Conservation (phyloP, 176 grass and related monocot species). For the Alloteropsis semialata region DNA sequence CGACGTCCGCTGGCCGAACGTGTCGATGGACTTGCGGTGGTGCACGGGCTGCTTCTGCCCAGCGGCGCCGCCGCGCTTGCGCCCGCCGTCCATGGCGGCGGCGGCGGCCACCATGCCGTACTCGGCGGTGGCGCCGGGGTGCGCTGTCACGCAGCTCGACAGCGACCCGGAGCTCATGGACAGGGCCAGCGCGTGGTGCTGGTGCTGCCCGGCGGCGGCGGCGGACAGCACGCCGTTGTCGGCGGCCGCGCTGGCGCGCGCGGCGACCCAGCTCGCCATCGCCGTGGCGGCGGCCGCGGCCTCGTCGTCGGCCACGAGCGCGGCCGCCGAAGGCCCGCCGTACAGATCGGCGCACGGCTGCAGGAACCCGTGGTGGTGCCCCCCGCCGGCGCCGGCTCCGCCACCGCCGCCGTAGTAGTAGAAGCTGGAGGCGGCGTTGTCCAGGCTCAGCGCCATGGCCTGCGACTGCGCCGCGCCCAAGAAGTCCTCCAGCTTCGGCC, state of each 20-base stretch:
- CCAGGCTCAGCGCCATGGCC: constrained; percentile 87
- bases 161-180: constrained; percentile 91
- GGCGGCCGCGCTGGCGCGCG: constrained; percentile 12
- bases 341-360: constrained; percentile 62
- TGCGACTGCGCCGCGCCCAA: constrained; percentile 57
- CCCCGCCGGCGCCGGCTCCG: not conserved
- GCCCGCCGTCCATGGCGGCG: constrained; percentile 40
- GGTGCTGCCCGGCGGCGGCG: not conserved
- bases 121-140: constrained; percentile 18
- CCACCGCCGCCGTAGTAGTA: constrained; percentile 53
- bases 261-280: constrained; percentile 47
- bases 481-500: constrained; percentile 96
- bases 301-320: constrained; percentile 20
- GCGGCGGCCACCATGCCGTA: constrained; percentile 6
- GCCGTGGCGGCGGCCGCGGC: constrained; percentile 22
- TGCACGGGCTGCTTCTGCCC: constrained; percentile 90
- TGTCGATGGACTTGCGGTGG: constrained; percentile 98
- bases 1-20: constrained; percentile 96
- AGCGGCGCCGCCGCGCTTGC: constrained; percentile 59
- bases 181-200: constrained; percentile 58
- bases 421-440: constrained; percentile 58
- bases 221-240: not conserved
- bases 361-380: constrained; percentile 1
- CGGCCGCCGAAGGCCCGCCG: not conserved
- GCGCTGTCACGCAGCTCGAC: constrained; percentile 66